Evolutionary conservation across 495 filamentous ascomycete species (phyloP).

Genomic region (Penicillium taxi): DNA sequence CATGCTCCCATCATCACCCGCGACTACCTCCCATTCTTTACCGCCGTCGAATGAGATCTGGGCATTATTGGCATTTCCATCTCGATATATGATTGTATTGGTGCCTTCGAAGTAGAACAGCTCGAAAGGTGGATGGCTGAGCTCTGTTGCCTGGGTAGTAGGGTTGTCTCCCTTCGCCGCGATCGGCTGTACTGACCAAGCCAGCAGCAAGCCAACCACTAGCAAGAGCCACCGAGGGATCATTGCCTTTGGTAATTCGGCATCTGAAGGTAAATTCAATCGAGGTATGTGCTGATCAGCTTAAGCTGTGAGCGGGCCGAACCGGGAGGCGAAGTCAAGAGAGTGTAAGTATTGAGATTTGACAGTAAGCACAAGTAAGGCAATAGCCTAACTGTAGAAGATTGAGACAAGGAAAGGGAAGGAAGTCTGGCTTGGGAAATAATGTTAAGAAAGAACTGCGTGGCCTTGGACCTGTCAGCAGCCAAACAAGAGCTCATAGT

Average conservation of each 20-base stretch:
- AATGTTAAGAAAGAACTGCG: no score
- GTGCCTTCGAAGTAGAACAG: slow-evolving; percentile 85
- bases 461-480: no score
- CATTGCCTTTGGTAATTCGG: slow-evolving; percentile 28
- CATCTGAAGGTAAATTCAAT: slow-evolving; percentile 24
- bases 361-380: no score
- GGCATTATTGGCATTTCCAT: slow-evolving; percentile 45
- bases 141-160: slow-evolving; percentile 43
- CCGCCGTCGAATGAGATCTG: slow-evolving; percentile 74
- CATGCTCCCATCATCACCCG: slow-evolving; percentile 46
- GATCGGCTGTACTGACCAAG: slow-evolving; percentile 21
- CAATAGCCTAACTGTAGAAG: no score
- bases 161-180: slow-evolving; percentile 46
- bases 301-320: slow-evolving; percentile 13
- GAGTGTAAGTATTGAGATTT: not conserved
- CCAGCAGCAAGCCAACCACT: slow-evolving; percentile 30
- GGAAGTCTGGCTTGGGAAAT: no score
- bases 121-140: slow-evolving; percentile 53
- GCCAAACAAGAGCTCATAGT: no score
- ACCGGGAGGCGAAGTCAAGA: slow-evolving; percentile 7
- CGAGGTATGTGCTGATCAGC: slow-evolving; percentile 2
- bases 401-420: no score
- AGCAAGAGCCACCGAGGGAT: slow-evolving; percentile 36
- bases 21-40: slow-evolving; percentile 57
- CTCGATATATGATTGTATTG: slow-evolving; percentile 63